Base-by-base conservation (phyloP, 2,329 filamentous ascomycete genomes). In the Capronia epimyces region DNA sequence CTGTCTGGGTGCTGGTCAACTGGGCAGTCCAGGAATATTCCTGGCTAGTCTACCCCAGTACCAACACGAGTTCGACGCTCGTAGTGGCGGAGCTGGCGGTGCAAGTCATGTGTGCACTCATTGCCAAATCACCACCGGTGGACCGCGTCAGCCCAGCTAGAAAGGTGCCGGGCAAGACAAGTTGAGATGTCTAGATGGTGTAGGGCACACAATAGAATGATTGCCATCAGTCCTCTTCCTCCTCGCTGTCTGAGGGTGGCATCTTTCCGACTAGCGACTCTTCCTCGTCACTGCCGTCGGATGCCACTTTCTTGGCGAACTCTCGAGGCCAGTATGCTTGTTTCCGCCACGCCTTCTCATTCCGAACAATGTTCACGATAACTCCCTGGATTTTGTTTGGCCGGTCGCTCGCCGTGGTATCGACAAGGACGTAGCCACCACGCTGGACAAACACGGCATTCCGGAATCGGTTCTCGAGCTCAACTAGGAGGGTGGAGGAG, bases 1-100 rank as follows among this genome's bases (percentile, higher is more conserved):
- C 86, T 0, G 64, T 84, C 9, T 63, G 85, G 25, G 79, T 89
- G 60, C 84, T 84, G 63, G 71, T 70, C 3, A 69, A 90, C 8
- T 95, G 87, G 86, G 78, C 75, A 2, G 75, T 80, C 52, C 90
- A 96, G 69, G 90, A 96, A 68, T 90, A 86, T 83, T 88, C 87
- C 10, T 96, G 90, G 90, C 95, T 96, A 62, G 82, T 90, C 8
- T 96, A 86, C 65, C 90, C 90, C n/a, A 95, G 89, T 65, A 86
- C 83, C 27, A 69, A 75, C 48, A 57, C 65, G 29, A 87, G 83
- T 66, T 87, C 84, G 4, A 67, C 70, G 56, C 71, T 77, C 4
- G 90, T 89, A 7, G 86, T 98, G 12, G 76, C 75, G 20, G 80
- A 82, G 32, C 73, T 97, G 61, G 80, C 81, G 15, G 65, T 79